Evolutionary conservation across 306 rosid species (phyloP).

Genomic region (Herpetospermum pedunculosum): DNA sequence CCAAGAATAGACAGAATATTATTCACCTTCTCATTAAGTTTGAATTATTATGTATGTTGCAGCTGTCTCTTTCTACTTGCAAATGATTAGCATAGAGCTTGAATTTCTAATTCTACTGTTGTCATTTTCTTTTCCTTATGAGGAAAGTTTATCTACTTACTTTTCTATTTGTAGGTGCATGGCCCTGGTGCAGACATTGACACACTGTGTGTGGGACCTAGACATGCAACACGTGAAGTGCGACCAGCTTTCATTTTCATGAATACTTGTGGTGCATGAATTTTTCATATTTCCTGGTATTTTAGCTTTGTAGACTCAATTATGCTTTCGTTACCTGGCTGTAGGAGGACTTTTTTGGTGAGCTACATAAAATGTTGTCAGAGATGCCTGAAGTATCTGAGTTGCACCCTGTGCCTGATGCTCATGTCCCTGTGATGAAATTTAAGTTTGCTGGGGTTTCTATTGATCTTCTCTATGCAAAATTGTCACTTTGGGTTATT

Average conservation of each 20-base stretch:
- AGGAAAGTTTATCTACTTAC: not conserved
- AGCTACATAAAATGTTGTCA: slow-evolving; percentile 55
- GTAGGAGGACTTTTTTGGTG: slow-evolving; percentile 94
- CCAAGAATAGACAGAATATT: too few species aligned
- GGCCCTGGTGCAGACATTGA: slow-evolving; percentile 98
- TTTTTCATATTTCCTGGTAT: not conserved
- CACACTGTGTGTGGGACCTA: slow-evolving; percentile 95
- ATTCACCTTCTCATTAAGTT: too few species aligned
- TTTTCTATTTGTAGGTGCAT: slow-evolving; percentile 55
- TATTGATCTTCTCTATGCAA: slow-evolving; percentile 91
- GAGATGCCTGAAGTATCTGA: slow-evolving; percentile 93
- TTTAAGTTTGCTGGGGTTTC: slow-evolving; percentile 85
- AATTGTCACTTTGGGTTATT: slow-evolving; percentile 74
- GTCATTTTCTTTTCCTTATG: not conserved
- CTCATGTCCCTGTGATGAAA: slow-evolving; percentile 67
- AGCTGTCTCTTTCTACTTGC: not conserved
- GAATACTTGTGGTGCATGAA: not conserved
- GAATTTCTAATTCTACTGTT: not conserved
- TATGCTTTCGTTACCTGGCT: slow-evolving; percentile 18
- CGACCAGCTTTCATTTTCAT: slow-evolving; percentile 9
- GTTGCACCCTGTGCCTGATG: slow-evolving; percentile 94
- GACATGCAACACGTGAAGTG: slow-evolving; percentile 90
- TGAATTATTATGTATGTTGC: not conserved
- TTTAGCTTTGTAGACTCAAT: slow-evolving; percentile 8
- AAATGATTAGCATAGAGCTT: not conserved